A percentile compares a stretch with the other conserved stretches of the same genome.
Evolutionary conservation across 192 early-diverging fungal species (phyloP).

Genomic region (Coemansia sp.): DNA sequence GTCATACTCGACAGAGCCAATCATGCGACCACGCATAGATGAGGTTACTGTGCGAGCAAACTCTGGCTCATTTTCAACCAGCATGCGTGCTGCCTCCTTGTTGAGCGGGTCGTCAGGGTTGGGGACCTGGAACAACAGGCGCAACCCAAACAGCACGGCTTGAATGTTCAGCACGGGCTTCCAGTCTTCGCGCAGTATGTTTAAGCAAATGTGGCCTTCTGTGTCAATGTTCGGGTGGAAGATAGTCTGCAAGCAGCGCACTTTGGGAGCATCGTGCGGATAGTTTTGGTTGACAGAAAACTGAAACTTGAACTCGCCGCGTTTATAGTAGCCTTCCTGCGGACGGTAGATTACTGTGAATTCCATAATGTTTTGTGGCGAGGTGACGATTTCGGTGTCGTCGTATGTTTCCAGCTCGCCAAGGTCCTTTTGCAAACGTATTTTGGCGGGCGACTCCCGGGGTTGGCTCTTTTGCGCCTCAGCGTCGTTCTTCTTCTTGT

Average conservation of each 20-base stretch:
- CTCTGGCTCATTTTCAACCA: constrained; percentile 62
- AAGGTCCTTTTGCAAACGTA: constrained; percentile 94
- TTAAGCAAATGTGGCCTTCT: constrained; percentile 94
- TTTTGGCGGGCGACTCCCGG: constrained; percentile 76
- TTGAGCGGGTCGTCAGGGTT: constrained; percentile 98
- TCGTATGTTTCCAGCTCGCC: constrained; percentile 75
- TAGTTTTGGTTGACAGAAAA: constrained; percentile 84
- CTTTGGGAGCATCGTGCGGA: constrained; percentile 93
- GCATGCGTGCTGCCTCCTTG: constrained; percentile 88
- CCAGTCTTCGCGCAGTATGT: constrained; percentile 98
- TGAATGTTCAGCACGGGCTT: constrained; percentile 96
- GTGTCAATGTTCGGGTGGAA: constrained; percentile 99
- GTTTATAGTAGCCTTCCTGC: constrained; percentile 82
- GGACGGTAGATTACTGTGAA: constrained; percentile 82
- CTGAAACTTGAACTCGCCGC: constrained; percentile 77
- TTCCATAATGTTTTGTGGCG: constrained; percentile 71
- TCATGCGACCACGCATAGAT: constrained; percentile 72
- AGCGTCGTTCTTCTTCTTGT: constrained; percentile 75
- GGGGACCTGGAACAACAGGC: constrained; percentile 89
- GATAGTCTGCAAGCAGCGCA: constrained; percentile 83
- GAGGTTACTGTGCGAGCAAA: constrained; percentile 77
- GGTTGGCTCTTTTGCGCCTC: constrained; percentile 70
- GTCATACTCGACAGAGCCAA: constrained; percentile 69
- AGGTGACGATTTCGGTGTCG: constrained; percentile 74
- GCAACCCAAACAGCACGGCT: constrained; percentile 84